phyloP scores from a whole-genome alignment of 805 yeast genomes.

The Saturnispora serradocipensis region DNA sequence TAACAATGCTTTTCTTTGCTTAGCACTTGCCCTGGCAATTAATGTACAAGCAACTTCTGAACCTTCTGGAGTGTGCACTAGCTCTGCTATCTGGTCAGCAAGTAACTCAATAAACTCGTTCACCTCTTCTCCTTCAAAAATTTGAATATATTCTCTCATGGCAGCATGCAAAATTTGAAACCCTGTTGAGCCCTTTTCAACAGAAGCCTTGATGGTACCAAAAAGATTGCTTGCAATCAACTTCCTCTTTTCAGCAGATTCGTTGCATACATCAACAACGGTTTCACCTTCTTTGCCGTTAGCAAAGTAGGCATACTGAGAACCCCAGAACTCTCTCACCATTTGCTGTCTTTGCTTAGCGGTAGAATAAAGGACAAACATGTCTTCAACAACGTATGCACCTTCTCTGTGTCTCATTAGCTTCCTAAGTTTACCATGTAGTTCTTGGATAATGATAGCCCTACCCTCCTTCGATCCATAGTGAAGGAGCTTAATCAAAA shows the following conservation, averaged over 20 bases:
- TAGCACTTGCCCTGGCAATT: slow-evolving; percentile 77
- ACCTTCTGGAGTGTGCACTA: slow-evolving; percentile 94
- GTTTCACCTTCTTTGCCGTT: slow-evolving; percentile 58
- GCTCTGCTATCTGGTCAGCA: slow-evolving; percentile 84
- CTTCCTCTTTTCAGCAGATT: slow-evolving; percentile 68
- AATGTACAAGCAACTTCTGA: slow-evolving; percentile 79
- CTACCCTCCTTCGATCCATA: slow-evolving; percentile 83
- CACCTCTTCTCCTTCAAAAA: slow-evolving; percentile 60
- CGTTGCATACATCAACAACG: slow-evolving; percentile 56
- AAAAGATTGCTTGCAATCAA: slow-evolving; percentile 65
- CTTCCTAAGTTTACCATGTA: slow-evolving; percentile 85
- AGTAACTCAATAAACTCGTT: slow-evolving; percentile 76
- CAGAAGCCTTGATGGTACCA: slow-evolving; percentile 82
- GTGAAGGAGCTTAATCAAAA: slow-evolving; percentile 79
- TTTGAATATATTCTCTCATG: slow-evolving; percentile 77
- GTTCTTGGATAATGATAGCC: slow-evolving; percentile 64
- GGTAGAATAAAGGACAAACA: slow-evolving; percentile 75
- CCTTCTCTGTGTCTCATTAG: slow-evolving; percentile 96
- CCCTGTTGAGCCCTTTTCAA: slow-evolving; percentile 92
- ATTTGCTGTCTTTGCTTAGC: slow-evolving; percentile 81
- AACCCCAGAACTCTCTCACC: slow-evolving; percentile 94
- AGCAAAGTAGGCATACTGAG: slow-evolving; percentile 85
- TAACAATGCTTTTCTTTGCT: slow-evolving; percentile 77
- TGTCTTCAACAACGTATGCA: slow-evolving; percentile 94
- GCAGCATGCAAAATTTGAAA: slow-evolving; percentile 95